A percentile compares a stretch with the other conserved stretches of the same genome.
Evolutionary conservation across 306 rosid species (phyloP).

Genomic region (Abrus pulchellus): DNA sequence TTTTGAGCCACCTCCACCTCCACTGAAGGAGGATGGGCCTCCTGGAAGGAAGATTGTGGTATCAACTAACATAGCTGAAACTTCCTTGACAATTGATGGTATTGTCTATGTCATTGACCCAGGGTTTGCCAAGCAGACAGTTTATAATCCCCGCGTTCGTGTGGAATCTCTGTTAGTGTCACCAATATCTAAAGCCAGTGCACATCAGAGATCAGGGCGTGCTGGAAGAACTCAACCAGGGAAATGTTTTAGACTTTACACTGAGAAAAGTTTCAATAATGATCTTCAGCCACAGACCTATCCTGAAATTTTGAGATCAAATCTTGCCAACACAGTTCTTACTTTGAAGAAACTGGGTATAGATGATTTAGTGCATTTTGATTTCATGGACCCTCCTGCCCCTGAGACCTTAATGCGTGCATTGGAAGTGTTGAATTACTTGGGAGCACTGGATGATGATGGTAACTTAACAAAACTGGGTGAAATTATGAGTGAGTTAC

Average conservation of each 20-base stretch:
- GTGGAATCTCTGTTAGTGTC: conserved; percentile 93
- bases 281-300: conserved; percentile 96
- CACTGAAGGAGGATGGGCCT: conserved; percentile 74
- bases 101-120: conserved; percentile 96
- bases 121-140: conserved; percentile 88
- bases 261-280: conserved; percentile 84
- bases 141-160: conserved; percentile 86
- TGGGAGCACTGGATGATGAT: conserved; percentile 96
- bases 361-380: conserved; percentile 94
- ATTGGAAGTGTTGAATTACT: conserved; percentile 89
- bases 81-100: conserved; percentile 93
- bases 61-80: conserved; percentile 93
- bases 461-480: conserved; percentile 93
- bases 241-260: conserved; percentile 91
- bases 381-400: conserved; percentile 99
- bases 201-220: conserved; percentile 97
- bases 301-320: conserved; percentile 92
- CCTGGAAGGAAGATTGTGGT: conserved; percentile 95
- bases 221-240: conserved; percentile 98
- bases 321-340: conserved; percentile 92
- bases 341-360: conserved; percentile 91
- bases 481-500: conserved; percentile 95
- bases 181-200: conserved; percentile 95
- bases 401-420: conserved; percentile 98
- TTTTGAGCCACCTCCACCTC: conserved; percentile 87